Conservation (phyloP, 371 early-diverging fungal genomes). For the Neoconidiobolus thromboides region DNA sequence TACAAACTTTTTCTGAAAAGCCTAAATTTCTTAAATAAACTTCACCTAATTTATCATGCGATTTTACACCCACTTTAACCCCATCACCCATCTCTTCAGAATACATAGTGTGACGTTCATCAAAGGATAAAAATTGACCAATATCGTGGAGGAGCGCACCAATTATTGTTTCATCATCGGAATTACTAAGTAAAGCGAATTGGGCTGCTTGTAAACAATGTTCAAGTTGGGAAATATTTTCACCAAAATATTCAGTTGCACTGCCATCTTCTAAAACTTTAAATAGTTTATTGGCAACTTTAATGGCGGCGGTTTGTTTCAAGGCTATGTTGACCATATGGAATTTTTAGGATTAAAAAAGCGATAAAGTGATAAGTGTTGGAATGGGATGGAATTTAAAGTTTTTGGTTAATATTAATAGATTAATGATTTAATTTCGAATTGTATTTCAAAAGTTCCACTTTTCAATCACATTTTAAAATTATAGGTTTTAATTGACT, state of each 20-base stretch:
- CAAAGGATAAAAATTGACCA: conserved; percentile 21
- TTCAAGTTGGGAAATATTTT: conserved; percentile 27
- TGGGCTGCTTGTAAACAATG: conserved; percentile 29
- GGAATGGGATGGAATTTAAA: background rate
- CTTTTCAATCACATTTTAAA: background rate
- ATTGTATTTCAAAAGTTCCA: background rate
- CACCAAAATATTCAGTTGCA: conserved; percentile 27
- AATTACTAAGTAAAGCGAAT: conserved; percentile 17
- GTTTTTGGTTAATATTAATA: background rate
- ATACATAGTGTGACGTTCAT: background rate
- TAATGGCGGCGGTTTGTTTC: background rate
- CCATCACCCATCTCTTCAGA: conserved; percentile 1
- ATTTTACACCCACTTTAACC: conserved; percentile 21
- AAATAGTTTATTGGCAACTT: conserved; percentile 17
- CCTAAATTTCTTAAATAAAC: conserved; percentile 24
- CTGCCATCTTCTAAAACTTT: conserved; percentile 23
- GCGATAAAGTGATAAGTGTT: background rate
- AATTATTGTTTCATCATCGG: conserved; percentile 26
- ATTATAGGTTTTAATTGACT: no score
- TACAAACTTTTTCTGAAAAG: conserved; percentile 24
- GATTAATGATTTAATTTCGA: background rate
- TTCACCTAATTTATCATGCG: conserved; percentile 27
- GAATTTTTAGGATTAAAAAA: background rate
- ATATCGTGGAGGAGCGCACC: conserved; percentile 33
- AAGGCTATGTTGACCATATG: background rate